phyloP scores from a whole-genome alignment of 371 early-diverging fungal genomes.

The Haplosporangium sp. region DNA sequence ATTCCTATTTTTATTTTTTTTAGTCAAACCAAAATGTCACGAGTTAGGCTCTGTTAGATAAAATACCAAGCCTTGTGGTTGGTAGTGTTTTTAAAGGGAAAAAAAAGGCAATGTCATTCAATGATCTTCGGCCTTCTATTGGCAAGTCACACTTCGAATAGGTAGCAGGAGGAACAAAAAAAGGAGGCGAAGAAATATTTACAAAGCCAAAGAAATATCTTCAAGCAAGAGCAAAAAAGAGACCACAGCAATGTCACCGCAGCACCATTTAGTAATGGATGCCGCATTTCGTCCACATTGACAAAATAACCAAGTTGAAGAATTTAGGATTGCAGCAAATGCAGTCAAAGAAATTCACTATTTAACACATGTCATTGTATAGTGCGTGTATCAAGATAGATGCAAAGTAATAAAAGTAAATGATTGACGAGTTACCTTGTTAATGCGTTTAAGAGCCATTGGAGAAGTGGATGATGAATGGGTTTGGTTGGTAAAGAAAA shows the following conservation, averaged over 20 bases:
- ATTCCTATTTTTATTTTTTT: conserved; percentile 73
- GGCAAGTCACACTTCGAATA: conserved; percentile 23
- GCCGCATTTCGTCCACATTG: not conserved
- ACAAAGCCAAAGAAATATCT: not conserved
- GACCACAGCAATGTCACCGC: conserved; percentile 8
- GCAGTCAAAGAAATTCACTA: too few relatives aligned
- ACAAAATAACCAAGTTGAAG: too few relatives aligned
- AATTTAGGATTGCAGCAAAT: too few relatives aligned
- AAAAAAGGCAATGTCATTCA: conserved; percentile 9
- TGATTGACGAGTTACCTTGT: conserved; percentile 75
- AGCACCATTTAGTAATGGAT: not conserved
- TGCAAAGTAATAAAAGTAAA: not conserved
- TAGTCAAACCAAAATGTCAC: not conserved
- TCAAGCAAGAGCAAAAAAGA: not conserved
- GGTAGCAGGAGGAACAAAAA: conserved; percentile 11
- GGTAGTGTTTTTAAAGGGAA: not conserved
- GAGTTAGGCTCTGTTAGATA: conserved; percentile 6
- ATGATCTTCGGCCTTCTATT: conserved; percentile 32
- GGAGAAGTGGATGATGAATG: conserved; percentile 23
- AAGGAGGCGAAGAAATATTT: conserved; percentile 4
- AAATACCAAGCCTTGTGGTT: not conserved
- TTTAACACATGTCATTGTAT: too few relatives aligned
- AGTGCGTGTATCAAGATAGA: too few relatives aligned
- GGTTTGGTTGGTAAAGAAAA: conserved; percentile 23
- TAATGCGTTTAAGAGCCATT: conserved; percentile 95